Percentiles rank a stretch among this genome's conserved stretches.
Conservation (phyloP, 2,329 filamentous ascomycete genomes). For the Leptographium galeiforme region DNA sequence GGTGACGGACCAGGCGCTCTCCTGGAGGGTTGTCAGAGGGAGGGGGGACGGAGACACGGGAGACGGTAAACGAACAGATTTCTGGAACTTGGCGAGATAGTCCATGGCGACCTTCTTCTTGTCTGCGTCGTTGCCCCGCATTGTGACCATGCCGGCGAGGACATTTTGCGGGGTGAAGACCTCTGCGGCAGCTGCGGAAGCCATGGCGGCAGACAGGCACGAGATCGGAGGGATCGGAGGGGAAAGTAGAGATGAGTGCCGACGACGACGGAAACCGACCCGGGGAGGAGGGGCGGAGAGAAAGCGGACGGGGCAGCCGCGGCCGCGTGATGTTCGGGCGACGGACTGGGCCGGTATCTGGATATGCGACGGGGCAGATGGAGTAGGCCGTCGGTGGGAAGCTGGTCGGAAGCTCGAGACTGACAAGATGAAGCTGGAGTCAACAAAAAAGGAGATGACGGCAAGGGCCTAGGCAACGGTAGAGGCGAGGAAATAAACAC, state of each 20-base stretch:
- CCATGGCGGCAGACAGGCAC: slow-evolving; percentile 38
- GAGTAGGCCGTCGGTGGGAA: not conserved
- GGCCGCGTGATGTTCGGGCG: not conserved
- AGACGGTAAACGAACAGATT: slow-evolving; percentile 57
- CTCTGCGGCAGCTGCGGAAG: slow-evolving; percentile 49
- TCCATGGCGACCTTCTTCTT: slow-evolving; percentile 78
- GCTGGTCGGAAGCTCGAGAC: not conserved
- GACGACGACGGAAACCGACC: not conserved
- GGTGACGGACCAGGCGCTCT: slow-evolving; percentile 81
- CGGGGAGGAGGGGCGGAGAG: not conserved
- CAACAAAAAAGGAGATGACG: not conserved
- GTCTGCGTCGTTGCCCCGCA: slow-evolving; percentile 72
- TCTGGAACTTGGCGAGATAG: slow-evolving; percentile 90
- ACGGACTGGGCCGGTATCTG: not conserved
- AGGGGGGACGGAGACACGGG: not conserved
- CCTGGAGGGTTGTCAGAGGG: slow-evolving; percentile 33
- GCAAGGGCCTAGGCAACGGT: not conserved
- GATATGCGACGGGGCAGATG: not conserved
- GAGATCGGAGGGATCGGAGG: not conserved
- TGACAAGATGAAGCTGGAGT: not conserved
- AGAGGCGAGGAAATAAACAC: not conserved
- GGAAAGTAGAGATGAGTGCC: not conserved
- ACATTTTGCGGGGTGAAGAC: slow-evolving; percentile 64
- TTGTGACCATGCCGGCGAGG: slow-evolving; percentile 76
- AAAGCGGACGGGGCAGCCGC: not conserved